Base-by-base conservation (phyloP, 148 eudicot species). In the Mesembryanthemum crystallinum region DNA sequence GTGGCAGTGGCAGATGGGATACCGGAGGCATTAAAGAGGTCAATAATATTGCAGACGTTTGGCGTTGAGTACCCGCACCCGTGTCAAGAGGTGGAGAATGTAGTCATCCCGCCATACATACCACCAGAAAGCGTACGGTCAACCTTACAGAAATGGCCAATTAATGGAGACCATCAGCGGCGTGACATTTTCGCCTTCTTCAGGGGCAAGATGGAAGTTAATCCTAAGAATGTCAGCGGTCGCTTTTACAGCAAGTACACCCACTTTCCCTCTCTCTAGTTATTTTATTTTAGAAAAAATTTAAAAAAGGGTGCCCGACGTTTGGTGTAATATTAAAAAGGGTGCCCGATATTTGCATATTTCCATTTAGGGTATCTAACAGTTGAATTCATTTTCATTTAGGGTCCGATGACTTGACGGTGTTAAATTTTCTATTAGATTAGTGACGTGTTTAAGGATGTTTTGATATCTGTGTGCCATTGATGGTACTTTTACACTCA, bases 221-320 rank as follows among this genome's bases (percentile, higher is more conserved):
- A 93, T 45, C 98, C 98, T 15, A 91, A 93, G 76, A 93, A 93
- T 64, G 86, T 93, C 85, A 91, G 98, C 84, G 98, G 98, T 20
- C 96, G 92, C 54, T 93, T 79, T 80, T 93, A 93, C 73, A 88
- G 98, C 98, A 93, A 89, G 98, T 93, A 83, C 75, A 0, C 14
- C 4, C 12, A 29, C 39, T 35, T 35, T 35, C 3, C 39, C 39
- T 35, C 3, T 35, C 12, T 27, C 59, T 73, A n/a, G n/a, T n/a
- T n/a, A n/a, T n/a, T n/a, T n/a, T n/a, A n/a, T n/a, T n/a, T n/a
- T n/a, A n/a, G n/a, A n/a, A n/a, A n/a, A n/a, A n/a, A n/a, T n/a
- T n/a, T n/a, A n/a, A n/a, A n/a, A n/a, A n/a, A n/a, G n/a, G n/a
- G n/a, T n/a, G n/a, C n/a, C n/a, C n/a, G n/a, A n/a, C n/a, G n/a